These are phyloP conservation scores for Arthroderma sp. DNA, from an alignment of 2,329 filamentous ascomycete species.

Conservation along the genomic window DNA sequence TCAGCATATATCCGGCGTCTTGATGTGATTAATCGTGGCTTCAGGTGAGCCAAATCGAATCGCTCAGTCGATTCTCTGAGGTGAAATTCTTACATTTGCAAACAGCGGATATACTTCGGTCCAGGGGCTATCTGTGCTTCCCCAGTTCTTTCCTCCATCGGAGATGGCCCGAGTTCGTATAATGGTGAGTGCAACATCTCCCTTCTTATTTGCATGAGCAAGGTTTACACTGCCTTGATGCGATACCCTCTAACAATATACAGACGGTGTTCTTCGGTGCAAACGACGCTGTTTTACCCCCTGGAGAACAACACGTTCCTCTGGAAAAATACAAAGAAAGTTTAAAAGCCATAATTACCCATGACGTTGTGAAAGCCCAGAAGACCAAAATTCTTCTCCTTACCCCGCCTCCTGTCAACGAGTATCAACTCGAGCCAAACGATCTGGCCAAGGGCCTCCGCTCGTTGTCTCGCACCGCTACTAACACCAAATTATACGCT, in stretches of 20 bases:
- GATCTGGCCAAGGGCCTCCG: conserved; percentile 35
- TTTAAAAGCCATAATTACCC: conserved; percentile 55
- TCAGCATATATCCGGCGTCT: conserved; percentile 61
- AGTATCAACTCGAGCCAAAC: conserved; percentile 47
- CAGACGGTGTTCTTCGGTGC: conserved; percentile 74
- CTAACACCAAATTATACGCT: conserved; percentile 49
- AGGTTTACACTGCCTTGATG: conserved; percentile 2
- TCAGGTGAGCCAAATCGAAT: conserved; percentile 40
- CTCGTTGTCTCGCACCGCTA: conserved; percentile 43
- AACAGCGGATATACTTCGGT: conserved; percentile 65
- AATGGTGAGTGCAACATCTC: conserved; percentile 22
- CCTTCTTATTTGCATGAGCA: background rate
- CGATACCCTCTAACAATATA: background rate
- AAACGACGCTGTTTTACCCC: conserved; percentile 67
- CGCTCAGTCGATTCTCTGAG: background rate
- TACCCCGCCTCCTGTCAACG: conserved; percentile 67
- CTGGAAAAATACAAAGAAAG: conserved; percentile 64
- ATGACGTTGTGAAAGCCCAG: conserved; percentile 57
- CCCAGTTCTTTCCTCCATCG: conserved; percentile 57
- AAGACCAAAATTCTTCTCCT: conserved; percentile 62
- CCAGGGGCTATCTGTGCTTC: conserved; percentile 56
- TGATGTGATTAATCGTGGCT: conserved; percentile 79
- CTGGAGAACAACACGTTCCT: conserved; percentile 61
- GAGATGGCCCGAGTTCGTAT: conserved; percentile 35
- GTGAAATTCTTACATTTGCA: conserved; percentile 6